These are phyloP conservation scores for Penicillium sp. DNA, from an alignment of 2,329 filamentous ascomycete genomes.

Conservation along the genomic window DNA sequence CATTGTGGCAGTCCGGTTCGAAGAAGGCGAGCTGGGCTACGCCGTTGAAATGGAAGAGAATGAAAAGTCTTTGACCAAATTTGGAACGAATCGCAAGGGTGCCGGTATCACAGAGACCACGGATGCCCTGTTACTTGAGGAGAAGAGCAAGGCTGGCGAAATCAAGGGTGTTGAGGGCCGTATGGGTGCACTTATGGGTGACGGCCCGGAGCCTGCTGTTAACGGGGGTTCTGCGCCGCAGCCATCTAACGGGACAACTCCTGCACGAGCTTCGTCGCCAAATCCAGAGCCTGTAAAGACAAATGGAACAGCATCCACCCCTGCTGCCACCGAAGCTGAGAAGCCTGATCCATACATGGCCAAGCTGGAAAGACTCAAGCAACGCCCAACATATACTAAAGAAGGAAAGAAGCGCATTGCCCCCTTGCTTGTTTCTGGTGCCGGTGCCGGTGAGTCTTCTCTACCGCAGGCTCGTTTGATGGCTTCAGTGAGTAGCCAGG, in stretches of 20 bases:
- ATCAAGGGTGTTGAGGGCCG: constrained; percentile 85
- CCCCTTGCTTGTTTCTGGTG: constrained; percentile 86
- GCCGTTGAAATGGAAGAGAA: constrained; percentile 85
- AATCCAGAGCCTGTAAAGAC: constrained; percentile 34
- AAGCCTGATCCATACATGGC: constrained; percentile 57
- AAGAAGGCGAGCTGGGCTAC: constrained; percentile 84
- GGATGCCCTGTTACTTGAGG: constrained; percentile 82
- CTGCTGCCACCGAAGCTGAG: constrained; percentile 35
- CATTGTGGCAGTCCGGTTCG: constrained; percentile 79
- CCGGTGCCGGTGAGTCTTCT: constrained; percentile 81
- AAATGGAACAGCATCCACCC: constrained; percentile 35
- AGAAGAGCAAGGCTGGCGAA: constrained; percentile 88
- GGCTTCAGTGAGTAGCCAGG: constrained; percentile 66
- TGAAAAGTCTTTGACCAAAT: constrained; percentile 88
- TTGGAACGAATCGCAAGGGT: constrained; percentile 81
- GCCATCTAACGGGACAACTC: constrained; percentile 48
- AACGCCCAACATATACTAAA: constrained; percentile 90
- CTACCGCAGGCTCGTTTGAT: constrained; percentile 86
- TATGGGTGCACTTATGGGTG: constrained; percentile 99
- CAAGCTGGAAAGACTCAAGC: constrained; percentile 73
- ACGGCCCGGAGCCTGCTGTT: constrained; percentile 58
- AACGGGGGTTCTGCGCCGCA: constrained; percentile 46
- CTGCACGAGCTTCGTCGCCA: constrained; percentile 34
- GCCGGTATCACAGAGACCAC: constrained; percentile 92
- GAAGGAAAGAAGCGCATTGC: constrained; percentile 96